These are phyloP conservation scores for Grosmannia serpens DNA, from an alignment of 2,329 filamentous ascomycete genomes.

Conservation along the genomic window DNA sequence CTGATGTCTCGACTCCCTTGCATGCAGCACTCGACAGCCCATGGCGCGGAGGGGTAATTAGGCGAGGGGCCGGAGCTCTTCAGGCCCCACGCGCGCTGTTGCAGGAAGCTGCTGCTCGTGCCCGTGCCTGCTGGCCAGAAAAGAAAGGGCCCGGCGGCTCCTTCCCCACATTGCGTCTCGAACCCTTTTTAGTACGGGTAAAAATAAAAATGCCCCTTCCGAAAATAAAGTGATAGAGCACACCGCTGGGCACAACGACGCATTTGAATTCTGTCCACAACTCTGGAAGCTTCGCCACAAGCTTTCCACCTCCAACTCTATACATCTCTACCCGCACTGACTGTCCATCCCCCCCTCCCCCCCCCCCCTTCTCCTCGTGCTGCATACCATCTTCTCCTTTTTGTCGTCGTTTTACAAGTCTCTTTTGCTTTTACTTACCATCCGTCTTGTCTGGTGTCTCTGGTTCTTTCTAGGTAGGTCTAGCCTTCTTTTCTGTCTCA, in stretches of 20 bases:
- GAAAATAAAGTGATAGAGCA: not conserved
- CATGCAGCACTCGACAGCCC: not conserved
- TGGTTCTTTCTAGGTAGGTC: not conserved
- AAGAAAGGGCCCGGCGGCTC: not conserved
- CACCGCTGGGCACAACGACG: not conserved
- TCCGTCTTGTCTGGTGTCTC: not conserved
- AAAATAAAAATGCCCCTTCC: not conserved
- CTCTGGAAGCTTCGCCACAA: slow-evolving; percentile 1
- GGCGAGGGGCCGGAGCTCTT: not conserved
- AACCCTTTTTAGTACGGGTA: not conserved
- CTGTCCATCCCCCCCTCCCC: too few relatives aligned
- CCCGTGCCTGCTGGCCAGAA: not conserved
- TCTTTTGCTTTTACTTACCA: not conserved
- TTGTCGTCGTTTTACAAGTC: not conserved
- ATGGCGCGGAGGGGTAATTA: not conserved
- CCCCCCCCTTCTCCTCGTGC: too few relatives aligned
- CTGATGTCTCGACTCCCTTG: too few relatives aligned
- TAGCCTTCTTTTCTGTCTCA: not conserved
- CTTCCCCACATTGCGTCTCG: not conserved
- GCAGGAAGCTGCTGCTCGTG: not conserved
- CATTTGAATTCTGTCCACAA: slow-evolving; percentile 2
- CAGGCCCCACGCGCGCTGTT: not conserved
- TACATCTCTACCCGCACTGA: not conserved
- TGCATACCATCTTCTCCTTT: not conserved
- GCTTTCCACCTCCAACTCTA: not conserved